phyloP scores from a whole-genome alignment of 2,329 filamentous ascomycete genomes.

The Pseudopyrenochaeta lycopersici region DNA sequence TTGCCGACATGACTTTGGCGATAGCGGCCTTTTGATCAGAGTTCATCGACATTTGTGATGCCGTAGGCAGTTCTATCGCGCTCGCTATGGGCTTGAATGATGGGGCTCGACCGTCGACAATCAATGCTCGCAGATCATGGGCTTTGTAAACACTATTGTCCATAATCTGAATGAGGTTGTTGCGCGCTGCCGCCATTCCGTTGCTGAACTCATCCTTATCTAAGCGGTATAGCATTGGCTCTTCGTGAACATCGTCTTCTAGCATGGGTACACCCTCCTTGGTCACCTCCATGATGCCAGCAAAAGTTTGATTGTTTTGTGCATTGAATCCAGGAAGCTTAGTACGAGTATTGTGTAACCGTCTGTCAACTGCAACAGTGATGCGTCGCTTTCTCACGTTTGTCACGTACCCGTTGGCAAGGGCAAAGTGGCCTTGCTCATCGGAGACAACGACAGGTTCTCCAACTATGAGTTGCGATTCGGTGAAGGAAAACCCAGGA shows the following conservation, averaged over 20 bases:
- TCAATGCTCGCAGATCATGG: conserved; percentile 76
- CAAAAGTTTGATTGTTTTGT: conserved; percentile 81
- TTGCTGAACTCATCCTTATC: conserved; percentile 99
- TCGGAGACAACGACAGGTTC: conserved; percentile 98
- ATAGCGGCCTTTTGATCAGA: conserved; percentile 87
- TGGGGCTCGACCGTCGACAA: conserved; percentile 79
- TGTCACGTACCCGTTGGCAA: conserved; percentile 90
- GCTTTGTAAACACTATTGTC: conserved; percentile 76
- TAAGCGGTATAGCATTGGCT: conserved; percentile 77
- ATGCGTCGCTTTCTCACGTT: conserved; percentile 78
- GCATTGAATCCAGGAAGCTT: conserved; percentile 79
- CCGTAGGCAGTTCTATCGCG: conserved; percentile 65
- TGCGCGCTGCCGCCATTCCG: conserved; percentile 92
- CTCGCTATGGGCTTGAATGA: conserved; percentile 73
- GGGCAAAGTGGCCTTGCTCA: conserved; percentile 91
- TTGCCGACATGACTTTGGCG: conserved; percentile 92
- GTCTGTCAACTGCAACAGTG: conserved; percentile 87
- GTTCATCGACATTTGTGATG: conserved; percentile 74
- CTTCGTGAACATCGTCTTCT: conserved; percentile 55
- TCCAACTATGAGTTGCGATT: conserved; percentile 85
- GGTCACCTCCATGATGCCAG: conserved; percentile 87
- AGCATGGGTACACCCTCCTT: conserved; percentile 56
- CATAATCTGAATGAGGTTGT: conserved; percentile 95
- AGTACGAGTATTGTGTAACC: conserved; percentile 85
- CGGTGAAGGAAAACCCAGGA: conserved; percentile 80